These are phyloP conservation scores for Coemansia sp. DNA, from an alignment of 192 early-diverging fungal genomes.

Conservation along the genomic window DNA sequence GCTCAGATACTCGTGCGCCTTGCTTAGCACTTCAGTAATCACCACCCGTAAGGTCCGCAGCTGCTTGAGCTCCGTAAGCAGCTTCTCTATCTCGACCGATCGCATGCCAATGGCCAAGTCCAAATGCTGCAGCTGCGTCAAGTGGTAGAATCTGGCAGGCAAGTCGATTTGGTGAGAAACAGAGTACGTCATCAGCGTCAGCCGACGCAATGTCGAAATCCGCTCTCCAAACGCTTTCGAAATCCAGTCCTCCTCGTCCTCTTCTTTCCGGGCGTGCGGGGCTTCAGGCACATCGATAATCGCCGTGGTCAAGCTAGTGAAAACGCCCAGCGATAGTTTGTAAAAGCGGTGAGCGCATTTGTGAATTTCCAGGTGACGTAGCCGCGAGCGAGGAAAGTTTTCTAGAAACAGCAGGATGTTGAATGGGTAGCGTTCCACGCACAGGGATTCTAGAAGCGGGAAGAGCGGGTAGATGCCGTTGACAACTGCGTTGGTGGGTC, in stretches of 20 bases:
- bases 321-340: slow-evolving; percentile 12
- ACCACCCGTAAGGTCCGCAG: slow-evolving; percentile 17
- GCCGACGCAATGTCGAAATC: slow-evolving; percentile 3
- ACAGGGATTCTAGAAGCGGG: slow-evolving; percentile 23
- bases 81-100: slow-evolving; percentile 24
- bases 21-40: slow-evolving; percentile 19
- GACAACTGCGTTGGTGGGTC: slow-evolving; percentile 3
- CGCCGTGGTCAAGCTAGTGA: slow-evolving; percentile 2
- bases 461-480: slow-evolving; percentile 18
- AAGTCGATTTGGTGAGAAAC: slow-evolving; percentile 9
- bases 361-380: slow-evolving; percentile 17
- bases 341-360: slow-evolving; percentile 17
- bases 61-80: slow-evolving; percentile 10
- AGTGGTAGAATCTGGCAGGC: slow-evolving; percentile 4
- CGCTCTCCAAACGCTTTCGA: neutral
- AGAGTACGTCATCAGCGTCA: slow-evolving; percentile 3
- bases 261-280: neutral
- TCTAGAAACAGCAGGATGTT: slow-evolving; percentile 29
- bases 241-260: slow-evolving; percentile 22
- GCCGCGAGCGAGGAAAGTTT: slow-evolving; percentile 34
- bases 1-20: slow-evolving; percentile 37
- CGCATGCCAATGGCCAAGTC: slow-evolving; percentile 20
- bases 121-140: slow-evolving; percentile 9
- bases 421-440: slow-evolving; percentile 21
- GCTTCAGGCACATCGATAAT: slow-evolving; percentile 14